These are phyloP conservation scores for Rhodomyrtus psidioides DNA, from an alignment of 441 rosid genomes.

Conservation along the genomic window DNA sequence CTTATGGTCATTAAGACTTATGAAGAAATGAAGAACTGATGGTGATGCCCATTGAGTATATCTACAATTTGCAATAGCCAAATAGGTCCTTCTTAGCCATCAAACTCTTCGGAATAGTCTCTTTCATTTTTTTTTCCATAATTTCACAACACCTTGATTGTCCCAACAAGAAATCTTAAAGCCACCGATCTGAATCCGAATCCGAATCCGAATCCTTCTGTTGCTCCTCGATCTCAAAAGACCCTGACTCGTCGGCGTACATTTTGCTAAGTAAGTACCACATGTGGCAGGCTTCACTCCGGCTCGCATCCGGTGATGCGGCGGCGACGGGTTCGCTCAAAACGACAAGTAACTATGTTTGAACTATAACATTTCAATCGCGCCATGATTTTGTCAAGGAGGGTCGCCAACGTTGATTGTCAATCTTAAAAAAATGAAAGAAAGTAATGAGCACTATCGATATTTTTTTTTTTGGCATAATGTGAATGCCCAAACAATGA, in stretches of 20 bases:
- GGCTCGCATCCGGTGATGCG: not conserved
- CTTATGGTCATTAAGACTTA: not conserved
- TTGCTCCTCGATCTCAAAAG: no score
- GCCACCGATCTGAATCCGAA: not conserved
- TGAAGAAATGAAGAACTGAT: not conserved
- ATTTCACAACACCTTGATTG: not conserved
- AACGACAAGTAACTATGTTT: not conserved
- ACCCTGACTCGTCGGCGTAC: not conserved
- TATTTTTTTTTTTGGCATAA: not conserved
- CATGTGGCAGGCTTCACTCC: rapidly evolving
- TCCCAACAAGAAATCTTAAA: not conserved
- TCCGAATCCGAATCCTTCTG: no score
- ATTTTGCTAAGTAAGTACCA: not conserved
- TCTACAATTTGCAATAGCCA: not conserved
- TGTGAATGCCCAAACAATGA: not conserved
- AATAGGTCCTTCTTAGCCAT: not conserved
- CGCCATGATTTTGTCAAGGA: not conserved
- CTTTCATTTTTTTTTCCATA: not conserved
- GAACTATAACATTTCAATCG: not conserved
- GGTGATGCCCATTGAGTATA: not conserved
- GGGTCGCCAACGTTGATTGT: not conserved
- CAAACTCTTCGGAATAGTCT: not conserved
- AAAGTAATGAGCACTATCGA: not conserved
- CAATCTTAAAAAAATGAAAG: not conserved
- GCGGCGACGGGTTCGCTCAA: no score